Conservation (phyloP, 164 flowering plant species). For the Berberis vulgaris region DNA sequence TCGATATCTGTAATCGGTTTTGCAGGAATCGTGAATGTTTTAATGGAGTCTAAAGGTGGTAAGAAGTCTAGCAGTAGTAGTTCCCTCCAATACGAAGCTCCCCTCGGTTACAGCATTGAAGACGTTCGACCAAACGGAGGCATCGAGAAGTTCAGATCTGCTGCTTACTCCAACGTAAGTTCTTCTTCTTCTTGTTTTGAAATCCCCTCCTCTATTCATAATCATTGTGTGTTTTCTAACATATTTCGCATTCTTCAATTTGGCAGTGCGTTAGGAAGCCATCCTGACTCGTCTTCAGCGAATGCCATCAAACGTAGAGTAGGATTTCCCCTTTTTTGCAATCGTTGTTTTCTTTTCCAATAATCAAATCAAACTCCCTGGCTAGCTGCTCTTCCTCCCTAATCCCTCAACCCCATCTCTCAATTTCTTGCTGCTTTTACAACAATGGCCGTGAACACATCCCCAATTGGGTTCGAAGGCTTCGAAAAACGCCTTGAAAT, state of each 20-base stretch:
- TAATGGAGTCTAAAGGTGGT: constrained; percentile 76
- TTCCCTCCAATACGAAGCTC: constrained; percentile 51
- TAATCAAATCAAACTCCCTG: not conserved
- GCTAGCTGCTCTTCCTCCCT: constrained; percentile 3
- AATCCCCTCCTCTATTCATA: not conserved
- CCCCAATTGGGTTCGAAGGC: constrained; percentile 66
- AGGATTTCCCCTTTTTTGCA: constrained; percentile 17
- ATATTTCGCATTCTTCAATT: constrained; percentile 6
- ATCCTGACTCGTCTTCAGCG: constrained; percentile 41
- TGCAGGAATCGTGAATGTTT: constrained; percentile 41
- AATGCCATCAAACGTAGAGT: constrained; percentile 23
- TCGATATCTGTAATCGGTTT: not conserved
- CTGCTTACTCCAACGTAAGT: constrained; percentile 86
- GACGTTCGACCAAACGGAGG: constrained; percentile 89
- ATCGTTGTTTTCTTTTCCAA: not conserved
- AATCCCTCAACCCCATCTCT: not conserved
- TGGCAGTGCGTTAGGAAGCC: constrained; percentile 74
- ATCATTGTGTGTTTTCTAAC: not conserved
- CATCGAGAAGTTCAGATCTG: constrained; percentile 73
- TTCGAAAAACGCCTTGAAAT: constrained; percentile 71
- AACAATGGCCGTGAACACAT: not conserved
- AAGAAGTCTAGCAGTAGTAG: constrained; percentile 39
- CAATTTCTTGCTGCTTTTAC: not conserved
- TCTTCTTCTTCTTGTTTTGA: not conserved
- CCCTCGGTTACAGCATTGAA: constrained; percentile 83